Base-by-base conservation (phyloP, 164 flowering plant genomes). In the Annona squamosa region DNA sequence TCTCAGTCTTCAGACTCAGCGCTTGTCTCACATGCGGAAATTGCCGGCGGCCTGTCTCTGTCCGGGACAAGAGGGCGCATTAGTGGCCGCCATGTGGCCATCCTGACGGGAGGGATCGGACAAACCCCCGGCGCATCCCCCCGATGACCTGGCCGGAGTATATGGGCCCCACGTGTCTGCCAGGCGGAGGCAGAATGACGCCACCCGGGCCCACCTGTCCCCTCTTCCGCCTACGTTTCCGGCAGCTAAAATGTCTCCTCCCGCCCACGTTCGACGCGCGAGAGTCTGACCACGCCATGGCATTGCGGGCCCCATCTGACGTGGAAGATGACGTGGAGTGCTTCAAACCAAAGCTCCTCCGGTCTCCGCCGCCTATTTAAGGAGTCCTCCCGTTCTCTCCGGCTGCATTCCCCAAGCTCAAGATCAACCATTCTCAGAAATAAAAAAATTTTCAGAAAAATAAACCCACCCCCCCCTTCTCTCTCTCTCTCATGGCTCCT, bases 31-130 rank as follows among this genome's bases (percentile, higher is more conserved):
- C 71, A 67, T 71, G 81, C 71, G 0, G 65, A 48, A 78, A 52
- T 71, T 73, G 86, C 83, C 85, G 85, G 85, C 83, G 63, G 63
- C 56, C 78, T 62, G 73, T 88, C 87, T 68, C 69, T 78, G 67
- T 88, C 91, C 68, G 56, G 48, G 61, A 48, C 88, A 83, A 79
- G 78, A 85, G 83, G 1, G 5, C 43, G 43, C 42, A 71, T 84
- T 73, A 61, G 67, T 74, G 75, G 41, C 48, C 37, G 74, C 69
- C 82, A 61, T 79, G 77, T 81, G 84, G 68, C 65, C 13, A 42
- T 17, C 42, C 42, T 43, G 68, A 66, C 73, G 80, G 69, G 71
- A 67, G 2, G 9, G 18, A 45, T 12, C 46, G 45, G 75, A 75
- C 78, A 74, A 74, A 16, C 59, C 72, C 6, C 79, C 77, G 72